phyloP scores from a whole-genome alignment of 345 rosid genomes.

The Eucalyptus cloeziana region DNA sequence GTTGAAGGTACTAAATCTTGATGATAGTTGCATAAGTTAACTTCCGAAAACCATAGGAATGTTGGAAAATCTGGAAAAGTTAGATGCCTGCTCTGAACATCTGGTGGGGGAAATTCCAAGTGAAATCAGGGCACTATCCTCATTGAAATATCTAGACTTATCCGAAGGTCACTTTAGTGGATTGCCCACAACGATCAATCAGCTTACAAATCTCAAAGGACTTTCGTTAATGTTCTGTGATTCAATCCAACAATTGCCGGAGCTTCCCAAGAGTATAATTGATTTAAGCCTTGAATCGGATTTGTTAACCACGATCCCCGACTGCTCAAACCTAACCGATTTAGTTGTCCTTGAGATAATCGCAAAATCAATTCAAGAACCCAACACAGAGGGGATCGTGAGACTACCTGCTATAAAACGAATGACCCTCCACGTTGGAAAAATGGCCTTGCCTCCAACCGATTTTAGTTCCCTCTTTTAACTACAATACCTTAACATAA shows the following conservation, averaged over 20 bases:
- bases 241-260: rapidly evolving
- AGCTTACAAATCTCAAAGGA: rapidly evolving
- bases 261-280: rapidly evolving
- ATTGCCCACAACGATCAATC: no score
- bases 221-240: rapidly evolving
- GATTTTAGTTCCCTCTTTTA: not conserved
- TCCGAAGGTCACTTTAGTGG: rapidly evolving
- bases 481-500: rapidly evolving
- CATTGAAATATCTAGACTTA: rapidly evolving
- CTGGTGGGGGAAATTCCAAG: no score
- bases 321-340: no score
- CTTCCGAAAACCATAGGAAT: no score
- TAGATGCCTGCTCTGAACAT: rapidly evolving
- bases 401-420: rapidly evolving
- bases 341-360: rapidly evolving
- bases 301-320: rapidly evolving
- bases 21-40: rapidly evolving
- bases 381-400: no score
- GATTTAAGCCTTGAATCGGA: rapidly evolving
- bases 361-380: rapidly evolving
- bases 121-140: no score
- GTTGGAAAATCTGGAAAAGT: no score
- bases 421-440: rapidly evolving
- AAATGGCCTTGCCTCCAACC: not conserved
- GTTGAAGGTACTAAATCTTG: rapidly evolving